Evolutionary conservation across 441 rosid genomes (phyloP).

Genomic region (Populus hybrid): DNA sequence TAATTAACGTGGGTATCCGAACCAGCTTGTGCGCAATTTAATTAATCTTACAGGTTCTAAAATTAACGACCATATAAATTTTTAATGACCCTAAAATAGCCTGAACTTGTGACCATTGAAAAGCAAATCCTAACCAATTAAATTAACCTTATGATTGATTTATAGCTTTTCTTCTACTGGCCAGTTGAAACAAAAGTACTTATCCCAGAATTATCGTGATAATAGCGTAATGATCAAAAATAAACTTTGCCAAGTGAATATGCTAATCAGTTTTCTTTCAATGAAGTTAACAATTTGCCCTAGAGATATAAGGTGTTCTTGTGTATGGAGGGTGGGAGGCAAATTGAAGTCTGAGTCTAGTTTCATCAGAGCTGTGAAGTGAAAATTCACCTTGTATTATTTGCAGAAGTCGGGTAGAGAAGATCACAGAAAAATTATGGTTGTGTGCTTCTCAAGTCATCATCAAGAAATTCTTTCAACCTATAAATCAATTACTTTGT

Average conservation of each 20-base stretch:
- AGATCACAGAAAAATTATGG: not conserved
- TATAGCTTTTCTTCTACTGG: not conserved
- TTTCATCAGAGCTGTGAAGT: too few species aligned
- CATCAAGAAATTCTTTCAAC: not conserved
- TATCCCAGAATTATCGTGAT: not conserved
- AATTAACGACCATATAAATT: rapidly evolving
- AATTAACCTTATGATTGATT: too few species aligned
- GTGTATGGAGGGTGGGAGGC: too few species aligned
- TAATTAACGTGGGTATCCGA: too few species aligned
- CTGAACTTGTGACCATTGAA: rapidly evolving
- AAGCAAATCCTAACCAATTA: rapidly evolving
- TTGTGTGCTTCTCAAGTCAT: not conserved
- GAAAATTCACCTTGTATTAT: not conserved
- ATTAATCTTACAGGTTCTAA: rapidly evolving
- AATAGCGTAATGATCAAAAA: too few species aligned
- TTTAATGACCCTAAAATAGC: rapidly evolving
- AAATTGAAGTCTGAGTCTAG: too few species aligned
- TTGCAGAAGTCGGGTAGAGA: not conserved
- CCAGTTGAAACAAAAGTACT: not conserved
- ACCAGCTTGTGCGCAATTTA: rapidly evolving
- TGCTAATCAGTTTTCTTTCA: too few species aligned
- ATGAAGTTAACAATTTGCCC: too few species aligned
- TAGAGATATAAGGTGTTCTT: too few species aligned
- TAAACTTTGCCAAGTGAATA: too few species aligned
- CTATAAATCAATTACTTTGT: not conserved